phyloP scores from a whole-genome alignment of 129 eudicot species.

The Heracleum sosnowskyi region DNA sequence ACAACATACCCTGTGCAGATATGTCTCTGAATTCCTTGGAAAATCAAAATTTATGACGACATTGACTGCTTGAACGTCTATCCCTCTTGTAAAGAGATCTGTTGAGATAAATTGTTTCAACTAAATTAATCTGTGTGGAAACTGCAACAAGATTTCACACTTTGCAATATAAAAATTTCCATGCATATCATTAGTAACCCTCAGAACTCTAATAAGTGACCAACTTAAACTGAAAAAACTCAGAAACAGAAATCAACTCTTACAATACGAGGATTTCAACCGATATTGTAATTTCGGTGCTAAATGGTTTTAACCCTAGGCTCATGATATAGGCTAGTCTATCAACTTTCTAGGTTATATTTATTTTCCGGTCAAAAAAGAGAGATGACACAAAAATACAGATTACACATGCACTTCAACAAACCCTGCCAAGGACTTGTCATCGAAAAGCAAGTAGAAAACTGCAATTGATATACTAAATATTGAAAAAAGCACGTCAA shows the following conservation, averaged over 20 bases:
- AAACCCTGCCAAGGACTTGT: background rate
- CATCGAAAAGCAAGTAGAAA: background rate
- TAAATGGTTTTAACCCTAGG: background rate
- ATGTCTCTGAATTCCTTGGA: constrained; percentile 68
- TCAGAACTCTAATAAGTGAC: background rate
- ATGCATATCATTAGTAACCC: background rate
- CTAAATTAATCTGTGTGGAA: background rate
- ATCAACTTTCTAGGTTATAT: background rate
- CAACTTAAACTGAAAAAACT: no score
- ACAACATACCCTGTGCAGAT: constrained; percentile 62
- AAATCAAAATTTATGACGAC: constrained; percentile 75
- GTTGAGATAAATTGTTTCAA: constrained; percentile 10
- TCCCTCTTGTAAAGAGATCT: constrained; percentile 76
- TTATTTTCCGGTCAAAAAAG: background rate
- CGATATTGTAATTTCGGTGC: background rate
- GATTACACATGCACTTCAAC: background rate
- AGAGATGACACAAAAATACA: background rate
- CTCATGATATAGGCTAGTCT: background rate
- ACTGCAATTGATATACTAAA: background rate
- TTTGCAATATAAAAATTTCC: background rate
- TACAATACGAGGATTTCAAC: background rate
- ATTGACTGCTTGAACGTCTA: constrained; percentile 79
- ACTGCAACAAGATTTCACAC: background rate
- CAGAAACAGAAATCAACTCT: background rate
- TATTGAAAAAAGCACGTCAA: background rate